phyloP scores from a whole-genome alignment of 2,329 filamentous ascomycete genomes.

The Exophiala sp. region DNA sequence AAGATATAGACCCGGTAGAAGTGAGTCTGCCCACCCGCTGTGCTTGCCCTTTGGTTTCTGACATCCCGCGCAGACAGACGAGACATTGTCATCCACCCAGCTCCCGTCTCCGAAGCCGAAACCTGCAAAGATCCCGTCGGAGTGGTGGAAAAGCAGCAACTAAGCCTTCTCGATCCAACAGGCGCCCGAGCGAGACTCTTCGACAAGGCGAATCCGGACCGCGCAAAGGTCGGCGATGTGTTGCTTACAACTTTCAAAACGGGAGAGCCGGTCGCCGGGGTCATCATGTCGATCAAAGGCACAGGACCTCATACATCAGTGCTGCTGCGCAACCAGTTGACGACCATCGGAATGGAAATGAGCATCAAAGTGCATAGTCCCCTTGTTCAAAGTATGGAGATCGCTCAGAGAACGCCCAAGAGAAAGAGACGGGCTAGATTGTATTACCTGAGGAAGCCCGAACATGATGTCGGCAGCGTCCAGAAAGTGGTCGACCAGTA shows the following conservation, averaged over 20 bases:
- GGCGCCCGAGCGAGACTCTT: conserved; percentile 79
- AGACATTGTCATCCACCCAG: conserved; percentile 51
- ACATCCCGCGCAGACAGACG: conserved; percentile 36
- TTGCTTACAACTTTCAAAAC: conserved; percentile 80
- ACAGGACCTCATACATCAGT: conserved; percentile 86
- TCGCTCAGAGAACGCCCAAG: conserved; percentile 81
- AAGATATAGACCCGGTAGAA: conserved; percentile 35
- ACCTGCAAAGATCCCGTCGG: conserved; percentile 58
- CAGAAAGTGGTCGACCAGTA: conserved; percentile 70
- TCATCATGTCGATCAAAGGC: conserved; percentile 78
- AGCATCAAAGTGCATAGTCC: conserved; percentile 95
- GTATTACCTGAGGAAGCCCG: conserved; percentile 80
- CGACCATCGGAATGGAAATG: conserved; percentile 87
- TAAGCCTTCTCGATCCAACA: conserved; percentile 72
- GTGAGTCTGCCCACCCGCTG: conserved; percentile 29
- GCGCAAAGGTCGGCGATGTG: conserved; percentile 79
- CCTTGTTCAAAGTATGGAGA: conserved; percentile 82
- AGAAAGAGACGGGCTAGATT: conserved; percentile 78
- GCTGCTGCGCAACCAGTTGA: conserved; percentile 77
- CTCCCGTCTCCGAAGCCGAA: conserved; percentile 34
- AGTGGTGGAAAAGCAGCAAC: conserved; percentile 61
- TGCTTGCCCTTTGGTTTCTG: neutral
- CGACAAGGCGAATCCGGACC: conserved; percentile 65
- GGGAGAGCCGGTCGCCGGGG: conserved; percentile 83
- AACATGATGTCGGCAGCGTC: conserved; percentile 81